Conservation (phyloP, 495 filamentous ascomycete genomes). For the Chaetomidium leptoderma region DNA sequence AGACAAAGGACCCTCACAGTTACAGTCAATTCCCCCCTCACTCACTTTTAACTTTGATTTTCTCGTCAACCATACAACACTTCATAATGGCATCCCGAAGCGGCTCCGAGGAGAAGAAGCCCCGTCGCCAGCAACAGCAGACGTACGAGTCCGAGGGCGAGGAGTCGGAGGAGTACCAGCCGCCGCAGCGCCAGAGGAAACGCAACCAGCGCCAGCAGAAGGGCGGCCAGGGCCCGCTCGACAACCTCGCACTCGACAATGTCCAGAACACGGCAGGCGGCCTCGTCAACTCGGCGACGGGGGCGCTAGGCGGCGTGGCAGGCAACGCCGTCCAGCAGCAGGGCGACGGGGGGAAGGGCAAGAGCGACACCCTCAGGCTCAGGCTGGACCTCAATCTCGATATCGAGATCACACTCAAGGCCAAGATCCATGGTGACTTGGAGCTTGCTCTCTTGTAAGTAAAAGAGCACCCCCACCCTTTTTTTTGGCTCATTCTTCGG, state of each 20-base stretch:
- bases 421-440: constrained; percentile 88
- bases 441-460: constrained; percentile 79
- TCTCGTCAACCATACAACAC: constrained; percentile 10
- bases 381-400: constrained; percentile 83
- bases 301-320: constrained; percentile 55
- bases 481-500: background rate
- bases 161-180: constrained; percentile 35
- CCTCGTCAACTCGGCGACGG: constrained; percentile 53
- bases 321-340: constrained; percentile 39
- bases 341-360: constrained; percentile 55
- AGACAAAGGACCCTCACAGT: constrained; percentile 4
- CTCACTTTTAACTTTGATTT: background rate
- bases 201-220: constrained; percentile 38
- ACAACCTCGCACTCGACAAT: constrained; percentile 56
- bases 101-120: constrained; percentile 34
- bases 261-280: constrained; percentile 64
- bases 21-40: background rate
- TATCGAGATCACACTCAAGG: constrained; percentile 85
- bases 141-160: constrained; percentile 42
- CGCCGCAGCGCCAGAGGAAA: constrained; percentile 36
- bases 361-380: constrained; percentile 64
- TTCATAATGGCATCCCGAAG: constrained; percentile 35
- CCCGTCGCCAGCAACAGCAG: constrained; percentile 29
- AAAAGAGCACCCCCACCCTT: background rate
- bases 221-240: constrained; percentile 51